Evolutionary conservation across 352 stramenopile species (phyloP).

Genomic region (Globisporangium splendens): DNA sequence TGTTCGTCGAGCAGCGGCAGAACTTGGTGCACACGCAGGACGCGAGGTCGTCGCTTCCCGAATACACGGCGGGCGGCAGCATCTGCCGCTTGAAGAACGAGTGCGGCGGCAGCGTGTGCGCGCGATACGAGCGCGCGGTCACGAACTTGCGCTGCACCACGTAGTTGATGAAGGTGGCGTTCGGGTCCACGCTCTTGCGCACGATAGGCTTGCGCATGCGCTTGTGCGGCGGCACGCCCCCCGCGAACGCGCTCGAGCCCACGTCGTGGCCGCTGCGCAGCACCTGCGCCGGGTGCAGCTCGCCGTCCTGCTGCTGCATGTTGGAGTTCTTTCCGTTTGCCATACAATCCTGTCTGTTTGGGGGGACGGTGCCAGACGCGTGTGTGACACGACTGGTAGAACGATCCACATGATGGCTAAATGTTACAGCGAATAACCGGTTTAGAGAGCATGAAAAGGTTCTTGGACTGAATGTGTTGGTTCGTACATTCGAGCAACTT

Average conservation of each 20-base stretch:
- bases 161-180: slow-evolving; percentile 83
- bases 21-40: slow-evolving; percentile 86
- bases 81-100: slow-evolving; percentile 86
- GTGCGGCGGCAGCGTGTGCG: slow-evolving; percentile 61
- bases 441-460: too few species aligned
- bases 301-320: slow-evolving; percentile 34
- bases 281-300: slow-evolving; percentile 74
- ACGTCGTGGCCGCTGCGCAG: slow-evolving; percentile 78
- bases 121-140: slow-evolving; percentile 38
- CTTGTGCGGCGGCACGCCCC: slow-evolving; percentile 70
- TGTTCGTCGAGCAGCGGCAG: slow-evolving; percentile 88
- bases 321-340: background rate
- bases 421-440: too few species aligned
- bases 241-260: slow-evolving; percentile 58
- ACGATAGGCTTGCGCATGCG: slow-evolving; percentile 87
- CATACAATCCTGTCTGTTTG: background rate
- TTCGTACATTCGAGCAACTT: too few species aligned
- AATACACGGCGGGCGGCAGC: slow-evolving; percentile 64
- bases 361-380: too few species aligned
- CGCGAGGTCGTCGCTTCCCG: slow-evolving; percentile 60
- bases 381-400: too few species aligned
- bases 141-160: slow-evolving; percentile 74
- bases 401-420: too few species aligned
- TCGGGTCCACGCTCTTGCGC: slow-evolving; percentile 83
- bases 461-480: too few species aligned